Evolutionary conservation across 306 rosid genomes (phyloP), one percentile per base, ranked within the genome.

Genomic region (Spatholobus suberectus): DNA sequence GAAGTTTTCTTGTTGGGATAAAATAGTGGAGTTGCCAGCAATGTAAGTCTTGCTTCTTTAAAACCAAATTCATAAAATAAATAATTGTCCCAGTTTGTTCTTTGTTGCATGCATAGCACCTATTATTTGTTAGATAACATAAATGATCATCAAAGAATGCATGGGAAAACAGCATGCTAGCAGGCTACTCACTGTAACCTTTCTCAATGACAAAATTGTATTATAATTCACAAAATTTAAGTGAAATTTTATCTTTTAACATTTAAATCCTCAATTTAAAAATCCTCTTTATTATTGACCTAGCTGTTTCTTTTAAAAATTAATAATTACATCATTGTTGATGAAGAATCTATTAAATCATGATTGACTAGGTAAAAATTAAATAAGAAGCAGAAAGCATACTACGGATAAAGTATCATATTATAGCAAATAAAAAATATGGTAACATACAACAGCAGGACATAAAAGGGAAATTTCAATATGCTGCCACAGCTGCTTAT

Each of bases 101-200:
- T 12, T 47, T 15, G 59, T 47, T 35, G 11, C 6, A 73, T 81
- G 75, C 55, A 24, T 49, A 37, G 47, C 11, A 37, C 17, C 76
- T 43, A 74, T 15, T n/a, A 35, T 51, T 51, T 5, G 72, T 58
- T 24, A 21, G 3, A 59, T 21, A 66, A 38, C 72, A 78, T 63
- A 65, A 32, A 59, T 15, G 18, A 43, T 41, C 37, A n/a, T 71
- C 51, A 71, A 61, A 71, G 8, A 26, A 59, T 81, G 14, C 23
- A 81, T 34, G 35, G 57, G 32, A 41, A 72, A 5, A 15, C 55
- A 49, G 67, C 78, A 81, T 9, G 68, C 49, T 62, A n/a, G 57
- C 44, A 37, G 34, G 35, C 47, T 51, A 58, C 49, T 51, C 68
- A 35, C 70, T 76, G 20, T 24, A 38, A 23, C 26, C 41, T 18